Evolutionary conservation across 306 rosid species (phyloP).

Genomic region (Aeschynomene evenia): DNA sequence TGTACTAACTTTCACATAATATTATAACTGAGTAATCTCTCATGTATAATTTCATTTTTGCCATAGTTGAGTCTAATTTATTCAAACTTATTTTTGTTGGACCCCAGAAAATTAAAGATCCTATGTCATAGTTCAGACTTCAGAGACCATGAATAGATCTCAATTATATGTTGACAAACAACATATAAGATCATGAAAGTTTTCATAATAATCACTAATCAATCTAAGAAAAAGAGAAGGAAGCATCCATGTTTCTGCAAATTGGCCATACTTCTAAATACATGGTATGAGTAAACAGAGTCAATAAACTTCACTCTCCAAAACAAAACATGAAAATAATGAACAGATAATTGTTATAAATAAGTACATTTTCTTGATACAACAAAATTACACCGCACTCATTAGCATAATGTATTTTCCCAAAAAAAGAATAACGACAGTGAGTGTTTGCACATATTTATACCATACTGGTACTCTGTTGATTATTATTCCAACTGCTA

Average conservation of each 20-base stretch:
- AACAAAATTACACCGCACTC: background rate
- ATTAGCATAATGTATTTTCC: background rate
- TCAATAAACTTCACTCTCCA: conserved; percentile 10
- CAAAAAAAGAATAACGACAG: background rate
- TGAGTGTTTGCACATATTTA: background rate
- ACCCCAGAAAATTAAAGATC: background rate
- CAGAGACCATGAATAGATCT: background rate
- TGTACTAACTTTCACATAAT: background rate
- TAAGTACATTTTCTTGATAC: background rate
- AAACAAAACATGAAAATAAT: background rate
- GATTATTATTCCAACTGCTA: conserved; percentile 3
- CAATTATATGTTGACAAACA: background rate
- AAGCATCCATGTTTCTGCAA: background rate
- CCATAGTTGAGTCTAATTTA: background rate
- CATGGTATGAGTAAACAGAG: background rate
- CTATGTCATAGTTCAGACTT: conserved; percentile 12
- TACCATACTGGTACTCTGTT: background rate
- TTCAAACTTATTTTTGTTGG: background rate
- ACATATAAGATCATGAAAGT: background rate
- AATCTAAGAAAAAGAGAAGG: background rate
- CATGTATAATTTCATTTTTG: background rate
- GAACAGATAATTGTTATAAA: background rate
- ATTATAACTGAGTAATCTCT: conserved; percentile 4
- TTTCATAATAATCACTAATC: conserved; percentile 12
- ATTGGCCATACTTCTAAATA: background rate